phyloP scores from a whole-genome alignment of 768 basidiomycete species.

The Sporobolomyces pararoseus region DNA sequence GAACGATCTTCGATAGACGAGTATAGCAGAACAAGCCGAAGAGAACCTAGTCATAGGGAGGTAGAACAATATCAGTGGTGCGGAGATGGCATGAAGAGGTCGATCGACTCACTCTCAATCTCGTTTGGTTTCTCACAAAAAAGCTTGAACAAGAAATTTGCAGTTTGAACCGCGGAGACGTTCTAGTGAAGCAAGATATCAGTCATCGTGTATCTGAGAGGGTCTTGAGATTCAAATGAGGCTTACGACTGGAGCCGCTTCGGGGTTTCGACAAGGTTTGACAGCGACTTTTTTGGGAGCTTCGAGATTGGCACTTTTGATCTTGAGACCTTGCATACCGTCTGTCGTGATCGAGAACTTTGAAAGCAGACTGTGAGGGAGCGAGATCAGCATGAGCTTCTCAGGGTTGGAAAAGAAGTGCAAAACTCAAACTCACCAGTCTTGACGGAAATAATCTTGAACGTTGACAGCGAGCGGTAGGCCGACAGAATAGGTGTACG shows the following conservation, averaged over 20 bases:
- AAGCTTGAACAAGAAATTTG: conserved; percentile 69
- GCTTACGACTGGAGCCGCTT: conserved; percentile 46
- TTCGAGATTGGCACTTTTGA: conserved; percentile 62
- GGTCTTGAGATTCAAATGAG: background rate
- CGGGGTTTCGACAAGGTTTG: conserved; percentile 55
- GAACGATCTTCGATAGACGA: conserved; percentile 23
- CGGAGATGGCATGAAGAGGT: no score
- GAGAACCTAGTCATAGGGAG: background rate
- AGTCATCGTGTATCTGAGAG: background rate
- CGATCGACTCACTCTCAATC: background rate
- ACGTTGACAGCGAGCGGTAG: conserved; percentile 89
- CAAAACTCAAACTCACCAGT: conserved; percentile 56
- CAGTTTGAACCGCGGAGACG: conserved; percentile 68
- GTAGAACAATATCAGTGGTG: no score
- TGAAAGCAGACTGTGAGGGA: conserved; percentile 67
- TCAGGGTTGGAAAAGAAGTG: background rate
- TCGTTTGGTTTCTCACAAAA: background rate
- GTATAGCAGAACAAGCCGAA: conserved; percentile 26
- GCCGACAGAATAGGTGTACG: conserved; percentile 61
- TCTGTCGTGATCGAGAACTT: conserved; percentile 85
- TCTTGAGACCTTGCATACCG: conserved; percentile 71
- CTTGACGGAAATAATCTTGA: conserved; percentile 89
- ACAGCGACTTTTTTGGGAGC: conserved; percentile 13
- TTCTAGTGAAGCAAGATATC: conserved; percentile 54
- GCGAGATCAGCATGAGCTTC: background rate